Evolutionary conservation across 2,329 filamentous ascomycete genomes (phyloP), one percentile per base, ranked within the genome.

Genomic region (Parastagonospora nodorum): DNA sequence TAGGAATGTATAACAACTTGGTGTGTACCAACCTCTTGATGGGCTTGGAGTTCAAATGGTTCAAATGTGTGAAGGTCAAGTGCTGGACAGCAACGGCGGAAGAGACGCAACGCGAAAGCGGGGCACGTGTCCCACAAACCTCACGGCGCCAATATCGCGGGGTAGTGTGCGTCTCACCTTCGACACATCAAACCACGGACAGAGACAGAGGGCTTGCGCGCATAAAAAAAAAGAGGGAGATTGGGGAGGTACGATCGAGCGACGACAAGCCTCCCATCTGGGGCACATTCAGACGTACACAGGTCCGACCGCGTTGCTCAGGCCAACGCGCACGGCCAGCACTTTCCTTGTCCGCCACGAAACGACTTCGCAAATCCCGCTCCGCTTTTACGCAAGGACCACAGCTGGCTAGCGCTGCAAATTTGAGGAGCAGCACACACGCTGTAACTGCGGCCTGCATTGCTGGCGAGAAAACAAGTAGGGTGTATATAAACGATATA

Each of bases 401-500:
- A 15, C 11, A n/a, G 10, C 16, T 33, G 12, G 12, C 30, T 48
- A 48, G 45, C 45, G 37, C n/a, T 14, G 12, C 12, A 36, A 29
- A 37, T n/a, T 31, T 12, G n/a, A 35, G 8, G 37, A 11, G 16
- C 31, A 24, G 8, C n/a, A 11, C 36, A 8, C 8, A 9, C n/a
- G 31, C 2, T 5, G 6, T 28, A 8, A 10, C 1, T 15, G 11
- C 28, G 2, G 15, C 36, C 4, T 7, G 8, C 14, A n/a, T 16
- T n/a, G 1, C 2, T 4, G 10, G 8, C 10, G 27, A 14, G 2
- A 16, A 14, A 24, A 27, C 8, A 28, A n/a, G n/a, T 11, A 8
- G 16, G 6, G 12, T 15, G 6, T 55, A 60, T 63, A 64, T 61
- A 62, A 32, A 43, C 45, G 41, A 27, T 29, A 70, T 48, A 55